These are phyloP conservation scores for Papilionanthe hybrid DNA, from an alignment of 116 monocot species.

Conservation along the genomic window DNA sequence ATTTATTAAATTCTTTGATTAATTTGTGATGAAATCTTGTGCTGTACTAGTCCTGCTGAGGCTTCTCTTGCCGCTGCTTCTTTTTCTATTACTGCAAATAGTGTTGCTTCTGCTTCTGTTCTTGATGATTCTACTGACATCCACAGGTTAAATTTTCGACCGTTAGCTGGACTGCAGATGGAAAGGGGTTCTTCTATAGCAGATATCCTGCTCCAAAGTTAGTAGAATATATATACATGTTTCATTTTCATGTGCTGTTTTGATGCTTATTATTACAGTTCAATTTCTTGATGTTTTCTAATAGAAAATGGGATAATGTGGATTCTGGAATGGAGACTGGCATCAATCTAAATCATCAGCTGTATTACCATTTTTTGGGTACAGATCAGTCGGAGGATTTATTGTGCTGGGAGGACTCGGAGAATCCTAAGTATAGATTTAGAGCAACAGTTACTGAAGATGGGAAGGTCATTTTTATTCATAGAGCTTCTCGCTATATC, in stretches of 20 bases:
- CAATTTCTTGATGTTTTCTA: constrained; percentile 6
- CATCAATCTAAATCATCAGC: constrained; percentile 63
- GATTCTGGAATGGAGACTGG: constrained; percentile 69
- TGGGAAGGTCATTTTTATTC: constrained; percentile 46
- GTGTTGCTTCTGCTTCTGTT: not conserved
- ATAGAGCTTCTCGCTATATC: not conserved
- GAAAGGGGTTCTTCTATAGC: constrained; percentile 92
- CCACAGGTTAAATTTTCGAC: constrained; percentile 83
- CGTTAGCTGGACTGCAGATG: constrained; percentile 80
- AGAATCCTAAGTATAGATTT: constrained; percentile 56
- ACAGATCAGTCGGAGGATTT: constrained; percentile 89
- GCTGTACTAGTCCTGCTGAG: no score
- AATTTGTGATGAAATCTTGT: no score
- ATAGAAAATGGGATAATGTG: constrained; percentile 41
- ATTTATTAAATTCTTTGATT: not conserved
- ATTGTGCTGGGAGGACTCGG: constrained; percentile 73
- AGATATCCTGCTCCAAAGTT: constrained; percentile 70
- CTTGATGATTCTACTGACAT: not conserved
- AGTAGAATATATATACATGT: constrained; percentile 5
- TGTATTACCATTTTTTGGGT: constrained; percentile 74
- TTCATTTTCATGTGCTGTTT: not conserved
- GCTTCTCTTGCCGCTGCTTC: not conserved
- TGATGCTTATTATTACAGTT: not conserved
- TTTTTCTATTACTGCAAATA: not conserved
- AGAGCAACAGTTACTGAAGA: constrained; percentile 51